Percentiles rank a stretch among this genome's conserved stretches.
Conservation (phyloP, 495 filamentous ascomycete genomes). For the Aspergillus ostianus region DNA sequence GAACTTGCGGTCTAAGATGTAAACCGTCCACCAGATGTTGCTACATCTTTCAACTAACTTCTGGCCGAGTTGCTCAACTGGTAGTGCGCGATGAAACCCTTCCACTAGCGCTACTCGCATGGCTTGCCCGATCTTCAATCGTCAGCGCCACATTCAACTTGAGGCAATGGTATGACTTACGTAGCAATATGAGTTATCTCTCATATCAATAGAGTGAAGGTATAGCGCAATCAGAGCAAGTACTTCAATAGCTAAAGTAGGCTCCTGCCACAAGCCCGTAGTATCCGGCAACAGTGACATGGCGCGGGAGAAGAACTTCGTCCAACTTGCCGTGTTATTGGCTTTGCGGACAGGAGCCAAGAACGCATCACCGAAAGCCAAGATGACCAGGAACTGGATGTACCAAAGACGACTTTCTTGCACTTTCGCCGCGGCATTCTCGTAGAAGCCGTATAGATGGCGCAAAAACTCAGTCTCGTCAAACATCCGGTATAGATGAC, state of each 20-base stretch:
- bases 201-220: slow-evolving; percentile 33
- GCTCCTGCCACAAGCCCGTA: slow-evolving; percentile 28
- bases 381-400: slow-evolving; percentile 32
- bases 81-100: slow-evolving; percentile 29
- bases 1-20: slow-evolving; percentile 32
- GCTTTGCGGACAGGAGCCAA: slow-evolving; percentile 22
- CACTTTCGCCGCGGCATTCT: slow-evolving; percentile 16
- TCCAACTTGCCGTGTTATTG: slow-evolving; percentile 21
- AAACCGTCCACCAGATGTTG: slow-evolving; percentile 36
- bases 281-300: slow-evolving; percentile 35
- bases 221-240: slow-evolving; percentile 30
- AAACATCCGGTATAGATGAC: slow-evolving; percentile 30
- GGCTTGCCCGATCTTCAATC: slow-evolving; percentile 29
- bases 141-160: slow-evolving; percentile 4
- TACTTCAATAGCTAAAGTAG: slow-evolving; percentile 28
- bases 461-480: slow-evolving; percentile 31
- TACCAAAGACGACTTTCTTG: slow-evolving; percentile 32
- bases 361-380: slow-evolving; percentile 35
- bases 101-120: slow-evolving; percentile 34
- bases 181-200: slow-evolving; percentile 31
- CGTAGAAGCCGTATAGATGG: slow-evolving; percentile 29
- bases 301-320: slow-evolving; percentile 28
- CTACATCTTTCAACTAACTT: slow-evolving; percentile 24
- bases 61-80: slow-evolving; percentile 25
- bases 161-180: slow-evolving; percentile 16